Evolutionary conservation across 129 eudicot genomes (phyloP), one percentile per base, ranked within the genome.

Genomic region (Mikania micrantha): DNA sequence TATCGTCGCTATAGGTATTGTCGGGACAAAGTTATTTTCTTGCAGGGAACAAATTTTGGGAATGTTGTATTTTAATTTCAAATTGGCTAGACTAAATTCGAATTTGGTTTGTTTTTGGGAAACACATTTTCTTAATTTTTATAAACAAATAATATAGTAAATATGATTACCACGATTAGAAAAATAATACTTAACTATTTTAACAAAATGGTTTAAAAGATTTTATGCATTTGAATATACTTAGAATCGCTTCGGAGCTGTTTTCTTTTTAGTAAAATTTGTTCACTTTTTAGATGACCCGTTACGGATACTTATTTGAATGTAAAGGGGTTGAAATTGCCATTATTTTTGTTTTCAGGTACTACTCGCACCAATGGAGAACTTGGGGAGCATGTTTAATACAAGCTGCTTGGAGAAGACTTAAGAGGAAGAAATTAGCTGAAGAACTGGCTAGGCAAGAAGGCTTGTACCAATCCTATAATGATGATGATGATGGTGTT

Each of bases 291-390:
- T 19, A 15, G 24, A 5, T 69, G 25, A 69, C 38, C 24, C 21
- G 11, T 39, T 40, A 39, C 19, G 29, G 40, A 56, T 70, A 24
- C 54, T 36, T 32, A 13, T 53, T 22, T 49, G 45, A 45, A 49
- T 36, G 29, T 52, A 68, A 15, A 21, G 7, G n/a, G 52, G 6
- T 9, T 34, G 38, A 52, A 53, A 53, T 39, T 53, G 40, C 6
- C 48, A 31, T 35, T 29, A n/a, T n/a, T n/a, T 17, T 20, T 67
- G 35, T 87, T 28, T 76, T 82, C 53, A 64, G 90, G 73, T 85
- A 82, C 64, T 86, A 85, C 67, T 86, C 92, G 31, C 85, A 80
- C 78, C 92, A 85, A 20, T 85, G 91, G 91, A 77, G 91, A 76
- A 79, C 88, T 1, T 85, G 91, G 91, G 87, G 88, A 56, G 72